Evolutionary conservation across 2,329 filamentous ascomycete species (phyloP).

Genomic region (Pyrenophora tritici-repentis): DNA sequence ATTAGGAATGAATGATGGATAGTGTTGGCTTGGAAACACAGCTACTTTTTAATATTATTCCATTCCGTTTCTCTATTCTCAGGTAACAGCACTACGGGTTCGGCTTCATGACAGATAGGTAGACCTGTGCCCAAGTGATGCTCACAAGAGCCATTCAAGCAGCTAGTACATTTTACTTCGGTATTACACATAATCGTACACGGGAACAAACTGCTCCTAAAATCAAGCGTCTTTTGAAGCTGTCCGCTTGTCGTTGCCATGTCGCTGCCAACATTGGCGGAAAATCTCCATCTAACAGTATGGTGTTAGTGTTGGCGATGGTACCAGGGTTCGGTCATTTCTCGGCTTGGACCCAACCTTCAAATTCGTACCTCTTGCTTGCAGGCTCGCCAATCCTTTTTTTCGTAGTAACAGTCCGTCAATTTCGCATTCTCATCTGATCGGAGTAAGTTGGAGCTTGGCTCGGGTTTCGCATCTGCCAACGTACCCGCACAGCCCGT

Average conservation of each 20-base stretch:
- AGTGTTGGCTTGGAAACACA: neutral
- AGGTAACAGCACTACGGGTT: no score
- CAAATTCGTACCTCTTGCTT: constrained; percentile 74
- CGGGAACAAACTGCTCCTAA: neutral
- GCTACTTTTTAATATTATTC: neutral
- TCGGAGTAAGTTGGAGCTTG: neutral
- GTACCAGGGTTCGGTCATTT: constrained; percentile 6
- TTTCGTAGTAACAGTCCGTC: constrained; percentile 95
- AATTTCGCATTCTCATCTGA: constrained; percentile 85
- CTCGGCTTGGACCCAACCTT: constrained; percentile 26
- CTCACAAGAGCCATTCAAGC: neutral
- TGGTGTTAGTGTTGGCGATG: neutral
- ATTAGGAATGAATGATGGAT: neutral
- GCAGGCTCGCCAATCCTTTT: constrained; percentile 93
- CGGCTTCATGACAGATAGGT: no score
- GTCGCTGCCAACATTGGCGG: constrained; percentile 85
- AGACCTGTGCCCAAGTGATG: no score
- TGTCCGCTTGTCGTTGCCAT: constrained; percentile 85
- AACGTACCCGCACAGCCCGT: constrained; percentile 85
- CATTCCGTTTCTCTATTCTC: no score
- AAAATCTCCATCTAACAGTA: constrained; percentile 82
- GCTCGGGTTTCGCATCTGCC: neutral
- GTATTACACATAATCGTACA: constrained; percentile 1
- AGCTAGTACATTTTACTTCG: neutral
- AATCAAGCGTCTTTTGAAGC: constrained; percentile 69